Conservation (phyloP, 2,329 filamentous ascomycete genomes). For the Dactylella cylindrospora region DNA sequence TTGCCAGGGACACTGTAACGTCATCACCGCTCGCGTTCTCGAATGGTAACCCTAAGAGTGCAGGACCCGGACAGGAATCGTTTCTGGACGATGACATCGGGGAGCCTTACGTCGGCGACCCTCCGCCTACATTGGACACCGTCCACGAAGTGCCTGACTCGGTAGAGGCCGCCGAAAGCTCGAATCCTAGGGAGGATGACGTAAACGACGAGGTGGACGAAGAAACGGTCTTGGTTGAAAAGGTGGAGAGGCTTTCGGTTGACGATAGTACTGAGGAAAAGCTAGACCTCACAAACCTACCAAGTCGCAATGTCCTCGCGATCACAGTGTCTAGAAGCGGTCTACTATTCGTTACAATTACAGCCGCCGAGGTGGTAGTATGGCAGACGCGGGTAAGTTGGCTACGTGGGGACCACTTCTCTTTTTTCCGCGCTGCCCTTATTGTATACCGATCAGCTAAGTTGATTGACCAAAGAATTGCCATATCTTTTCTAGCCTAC, state of each 20-base stretch:
- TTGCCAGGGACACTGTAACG: slow-evolving; percentile 64
- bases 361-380: slow-evolving; percentile 78
- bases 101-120: slow-evolving; percentile 46
- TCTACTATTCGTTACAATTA: slow-evolving; percentile 84
- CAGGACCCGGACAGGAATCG: slow-evolving; percentile 44
- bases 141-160: slow-evolving; percentile 20
- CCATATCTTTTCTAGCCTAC: slow-evolving; percentile 66
- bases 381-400: slow-evolving; percentile 84
- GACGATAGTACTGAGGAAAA: slow-evolving; percentile 46
- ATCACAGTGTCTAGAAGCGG: slow-evolving; percentile 76
- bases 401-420: slow-evolving; percentile 4
- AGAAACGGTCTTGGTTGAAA: slow-evolving; percentile 35
- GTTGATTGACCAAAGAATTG: slow-evolving; percentile 47
- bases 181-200: slow-evolving; percentile 1
- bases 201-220: slow-evolving; percentile 46
- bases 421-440: slow-evolving; percentile 7
- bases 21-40: slow-evolving; percentile 52
- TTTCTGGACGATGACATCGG: slow-evolving; percentile 52
- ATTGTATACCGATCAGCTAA: slow-evolving; percentile 30
- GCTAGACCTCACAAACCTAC: slow-evolving; percentile 48
- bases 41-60: slow-evolving; percentile 46
- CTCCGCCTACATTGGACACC: neutral
- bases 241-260: slow-evolving; percentile 22
- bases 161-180: slow-evolving; percentile 16
- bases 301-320: slow-evolving; percentile 68